Percentiles rank a stretch among this genome's conserved stretches.
Evolutionary conservation across 164 flowering plant species (phyloP).

Genomic region (Nymphaea thermarum): DNA sequence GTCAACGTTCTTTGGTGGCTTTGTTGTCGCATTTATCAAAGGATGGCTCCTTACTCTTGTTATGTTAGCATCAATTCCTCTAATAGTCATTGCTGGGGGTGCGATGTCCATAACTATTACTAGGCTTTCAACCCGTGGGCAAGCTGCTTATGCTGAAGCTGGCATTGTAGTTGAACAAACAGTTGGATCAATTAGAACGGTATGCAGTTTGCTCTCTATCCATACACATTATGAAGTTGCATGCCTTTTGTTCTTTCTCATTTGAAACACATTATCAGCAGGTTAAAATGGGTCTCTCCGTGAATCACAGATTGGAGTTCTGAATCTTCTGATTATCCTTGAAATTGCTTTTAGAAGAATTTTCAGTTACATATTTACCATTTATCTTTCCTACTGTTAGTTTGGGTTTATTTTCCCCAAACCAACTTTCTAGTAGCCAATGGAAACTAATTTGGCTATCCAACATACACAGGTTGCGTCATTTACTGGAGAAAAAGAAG

Average conservation of each 20-base stretch:
- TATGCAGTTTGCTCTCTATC: conserved; percentile 4
- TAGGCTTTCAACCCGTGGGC: conserved; percentile 20
- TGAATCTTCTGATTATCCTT: too few relatives aligned
- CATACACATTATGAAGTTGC: background rate
- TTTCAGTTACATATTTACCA: too few relatives aligned
- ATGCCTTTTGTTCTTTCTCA: too few relatives aligned
- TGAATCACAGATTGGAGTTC: background rate
- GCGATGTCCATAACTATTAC: conserved; percentile 12
- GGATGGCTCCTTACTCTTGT: conserved; percentile 17
- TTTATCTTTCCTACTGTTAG: too few relatives aligned
- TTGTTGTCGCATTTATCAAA: conserved; percentile 11
- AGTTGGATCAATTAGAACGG: conserved; percentile 23
- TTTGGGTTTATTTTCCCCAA: too few relatives aligned
- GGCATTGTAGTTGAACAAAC: conserved; percentile 26
- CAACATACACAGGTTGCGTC: conserved; percentile 38
- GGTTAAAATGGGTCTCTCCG: background rate
- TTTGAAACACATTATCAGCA: background rate
- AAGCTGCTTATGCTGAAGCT: conserved; percentile 23
- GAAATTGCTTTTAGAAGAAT: too few relatives aligned
- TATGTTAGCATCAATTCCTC: conserved; percentile 15
- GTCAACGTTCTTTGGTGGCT: conserved; percentile 13
- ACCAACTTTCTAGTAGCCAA: too few relatives aligned
- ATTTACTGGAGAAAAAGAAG: conserved; percentile 61
- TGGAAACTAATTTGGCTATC: too few relatives aligned
- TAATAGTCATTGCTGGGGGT: conserved; percentile 10